These are phyloP conservation scores for Rhizophagus sp. DNA, from an alignment of 192 early-diverging fungal genomes.

Conservation along the genomic window DNA sequence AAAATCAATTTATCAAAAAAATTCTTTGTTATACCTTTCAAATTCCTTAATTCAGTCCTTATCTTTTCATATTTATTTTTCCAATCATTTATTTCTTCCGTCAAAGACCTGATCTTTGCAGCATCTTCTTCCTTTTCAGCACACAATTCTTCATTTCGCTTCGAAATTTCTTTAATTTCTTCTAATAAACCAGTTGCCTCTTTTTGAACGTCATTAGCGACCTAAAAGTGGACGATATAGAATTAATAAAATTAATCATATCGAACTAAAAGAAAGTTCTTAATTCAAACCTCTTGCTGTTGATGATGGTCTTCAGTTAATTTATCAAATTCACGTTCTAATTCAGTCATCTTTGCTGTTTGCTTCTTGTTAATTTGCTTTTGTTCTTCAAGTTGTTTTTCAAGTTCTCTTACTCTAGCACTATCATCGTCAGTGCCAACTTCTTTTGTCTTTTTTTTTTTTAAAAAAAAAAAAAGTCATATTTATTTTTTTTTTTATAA, in stretches of 20 bases:
- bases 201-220: slow-evolving; percentile 66
- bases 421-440: slow-evolving; percentile 28
- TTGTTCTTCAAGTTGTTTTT: slow-evolving; percentile 42
- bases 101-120: slow-evolving; percentile 43
- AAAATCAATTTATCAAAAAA: not conserved
- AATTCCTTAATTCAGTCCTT: slow-evolving; percentile 50
- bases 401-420: slow-evolving; percentile 37
- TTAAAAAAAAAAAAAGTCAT: not conserved
- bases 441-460: not conserved
- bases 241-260: not conserved
- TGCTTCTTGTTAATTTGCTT: slow-evolving; percentile 41
- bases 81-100: slow-evolving; percentile 36
- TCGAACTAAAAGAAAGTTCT: not conserved
- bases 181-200: slow-evolving; percentile 72
- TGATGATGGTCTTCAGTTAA: slow-evolving; percentile 73
- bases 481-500: not conserved
- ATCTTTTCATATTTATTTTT: slow-evolving; percentile 55
- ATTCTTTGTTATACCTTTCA: slow-evolving; percentile 47
- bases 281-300: slow-evolving; percentile 65
- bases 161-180: slow-evolving; percentile 63
- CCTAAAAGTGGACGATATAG: slow-evolving; percentile 41
- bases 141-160: slow-evolving; percentile 59
- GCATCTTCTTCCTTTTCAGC: slow-evolving; percentile 48
- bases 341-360: slow-evolving; percentile 32
- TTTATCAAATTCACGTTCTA: slow-evolving; percentile 62